A percentile compares a stretch with the other conserved stretches of the same genome.
These are phyloP conservation scores for Acanthamoeba triangularis DNA, from an alignment of 208 protist genomes.

Conservation along the genomic window DNA sequence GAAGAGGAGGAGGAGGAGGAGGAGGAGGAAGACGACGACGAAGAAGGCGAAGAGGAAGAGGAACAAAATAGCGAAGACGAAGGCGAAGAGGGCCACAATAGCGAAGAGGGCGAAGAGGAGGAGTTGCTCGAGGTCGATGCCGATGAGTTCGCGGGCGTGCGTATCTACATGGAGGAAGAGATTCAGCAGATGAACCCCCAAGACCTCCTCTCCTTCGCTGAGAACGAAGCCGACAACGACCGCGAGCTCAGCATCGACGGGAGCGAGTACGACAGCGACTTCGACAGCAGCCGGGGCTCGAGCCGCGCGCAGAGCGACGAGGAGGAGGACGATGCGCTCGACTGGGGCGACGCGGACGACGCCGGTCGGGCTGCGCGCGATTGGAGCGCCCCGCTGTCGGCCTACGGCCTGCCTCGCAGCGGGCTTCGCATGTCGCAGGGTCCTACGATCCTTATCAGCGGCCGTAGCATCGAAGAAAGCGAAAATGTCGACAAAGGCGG, in stretches of 20 bases:
- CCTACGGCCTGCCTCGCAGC: neutral
- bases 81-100: neutral
- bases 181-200: neutral
- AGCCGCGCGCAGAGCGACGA: neutral
- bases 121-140: neutral
- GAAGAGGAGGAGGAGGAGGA: neutral
- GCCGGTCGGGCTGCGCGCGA: neutral
- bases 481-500: neutral
- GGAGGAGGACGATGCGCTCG: neutral
- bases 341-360: neutral
- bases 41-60: neutral
- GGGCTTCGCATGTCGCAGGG: neutral
- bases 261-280: neutral
- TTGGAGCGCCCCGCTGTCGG: neutral
- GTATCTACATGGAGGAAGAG: neutral
- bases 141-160: neutral
- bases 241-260: neutral
- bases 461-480: neutral
- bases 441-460: neutral
- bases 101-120: neutral
- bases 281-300: neutral
- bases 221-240: neutral
- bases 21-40: neutral
- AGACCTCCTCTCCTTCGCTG: neutral
- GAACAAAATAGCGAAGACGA: neutral